Evolutionary conservation across 805 yeast genomes (phyloP), one percentile per base, ranked within the genome.

Genomic region (Diddensiella caesifluorescens): DNA sequence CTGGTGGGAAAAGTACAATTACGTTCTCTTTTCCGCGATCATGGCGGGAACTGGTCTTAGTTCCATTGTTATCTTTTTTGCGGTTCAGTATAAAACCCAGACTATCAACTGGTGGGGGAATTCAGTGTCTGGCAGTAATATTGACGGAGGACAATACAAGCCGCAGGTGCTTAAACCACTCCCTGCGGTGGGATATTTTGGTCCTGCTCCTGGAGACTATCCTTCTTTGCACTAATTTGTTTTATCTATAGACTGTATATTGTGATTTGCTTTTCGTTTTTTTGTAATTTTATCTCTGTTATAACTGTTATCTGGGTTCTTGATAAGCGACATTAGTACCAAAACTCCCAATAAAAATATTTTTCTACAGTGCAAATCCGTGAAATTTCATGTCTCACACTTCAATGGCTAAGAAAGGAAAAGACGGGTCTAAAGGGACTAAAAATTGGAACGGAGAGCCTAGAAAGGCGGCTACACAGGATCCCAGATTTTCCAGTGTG

Each of bases 401-500:
- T n/a, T n/a, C 27, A 12, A 29, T 29, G 32, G 32, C 32, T 7
- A 29, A 29, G 32, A 29, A 26, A 26, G 31, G 22, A 9, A 39
- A 27, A 27, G 38, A 39, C 15, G 7, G 15, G 12, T 18, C 16
- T 4, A 34, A 40, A 20, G 22, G 22, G 5, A 7, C 5, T 5
- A 26, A n/a, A 26, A 18, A 10, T 7, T n/a, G n/a, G n/a, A 19
- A 19, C n/a, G 6, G 16, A 21, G 22, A 27, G 22, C 38, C 22
- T 10, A 38, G 28, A 26, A 29, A 52, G 39, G 65, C 71, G 4
- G 64, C 71, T 4, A 73, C 80, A 2, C 55, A 62, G 2, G 97
- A 92, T 65, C 73, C 80, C 19, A 76, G 97, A 59, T 90, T 90
- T 62, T 65, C 83, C 5, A 69, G 79, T 5, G 82, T 90, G 4